Evolutionary conservation across 176 grass and related monocot species (phyloP).

Genomic region (Aegilops bicornis): DNA sequence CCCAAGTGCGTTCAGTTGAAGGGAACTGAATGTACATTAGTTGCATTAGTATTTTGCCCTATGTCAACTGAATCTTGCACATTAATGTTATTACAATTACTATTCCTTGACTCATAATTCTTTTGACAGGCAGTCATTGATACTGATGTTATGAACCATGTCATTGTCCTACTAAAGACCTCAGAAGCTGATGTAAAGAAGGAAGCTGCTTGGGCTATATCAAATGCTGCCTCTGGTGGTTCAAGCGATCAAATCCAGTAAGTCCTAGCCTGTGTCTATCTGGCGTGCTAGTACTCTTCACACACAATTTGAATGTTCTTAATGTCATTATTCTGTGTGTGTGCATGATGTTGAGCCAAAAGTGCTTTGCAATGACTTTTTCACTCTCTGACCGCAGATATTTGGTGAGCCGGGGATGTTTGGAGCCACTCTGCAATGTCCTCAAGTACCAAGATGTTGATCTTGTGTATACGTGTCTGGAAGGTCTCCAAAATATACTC

Average conservation of each 20-base stretch:
- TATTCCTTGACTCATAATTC: neutral
- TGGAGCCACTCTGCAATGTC: constrained; percentile 62
- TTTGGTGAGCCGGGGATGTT: constrained; percentile 70
- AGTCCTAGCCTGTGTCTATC: neutral
- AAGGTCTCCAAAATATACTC: constrained; percentile 75
- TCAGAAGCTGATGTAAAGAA: constrained; percentile 58
- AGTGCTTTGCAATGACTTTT: neutral
- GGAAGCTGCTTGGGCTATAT: constrained; percentile 79
- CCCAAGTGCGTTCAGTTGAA: neutral
- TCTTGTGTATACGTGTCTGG: constrained; percentile 53
- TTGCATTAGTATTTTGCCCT: neutral
- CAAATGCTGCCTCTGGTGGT: constrained; percentile 58
- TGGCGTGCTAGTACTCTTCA: neutral
- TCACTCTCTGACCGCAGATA: constrained; percentile 36
- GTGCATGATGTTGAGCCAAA: neutral
- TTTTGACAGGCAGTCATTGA: constrained; percentile 71
- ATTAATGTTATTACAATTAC: neutral
- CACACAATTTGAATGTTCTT: neutral
- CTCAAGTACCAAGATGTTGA: constrained; percentile 51
- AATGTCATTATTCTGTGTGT: neutral
- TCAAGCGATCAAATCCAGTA: constrained; percentile 76
- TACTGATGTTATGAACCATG: constrained; percentile 57
- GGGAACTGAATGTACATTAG: neutral
- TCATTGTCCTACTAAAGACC: constrained; percentile 51
- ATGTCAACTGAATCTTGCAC: constrained; percentile 9